Evolutionary conservation across 768 basidiomycete genomes (phyloP).

Genomic region (Suillus hirtellus): DNA sequence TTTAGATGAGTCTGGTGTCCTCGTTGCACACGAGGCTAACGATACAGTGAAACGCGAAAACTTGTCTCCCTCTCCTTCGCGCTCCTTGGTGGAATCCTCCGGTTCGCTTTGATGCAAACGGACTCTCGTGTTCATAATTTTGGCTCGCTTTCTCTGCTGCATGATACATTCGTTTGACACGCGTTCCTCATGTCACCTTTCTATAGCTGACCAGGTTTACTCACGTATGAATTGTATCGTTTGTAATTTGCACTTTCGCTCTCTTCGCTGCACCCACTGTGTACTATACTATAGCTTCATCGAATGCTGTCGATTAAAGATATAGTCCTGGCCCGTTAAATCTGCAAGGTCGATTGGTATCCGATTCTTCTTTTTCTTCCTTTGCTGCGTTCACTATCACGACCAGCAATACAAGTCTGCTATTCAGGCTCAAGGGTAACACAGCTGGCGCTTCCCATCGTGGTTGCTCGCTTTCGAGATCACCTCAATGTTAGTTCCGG

Average conservation of each 20-base stretch:
- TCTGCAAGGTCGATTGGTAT: background rate
- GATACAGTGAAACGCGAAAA: slow-evolving; percentile 26
- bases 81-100: background rate
- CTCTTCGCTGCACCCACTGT: background rate
- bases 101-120: background rate
- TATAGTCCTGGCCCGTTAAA: background rate
- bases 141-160: background rate
- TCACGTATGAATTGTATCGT: background rate
- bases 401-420: background rate
- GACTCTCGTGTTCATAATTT: background rate
- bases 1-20: slow-evolving; percentile 27
- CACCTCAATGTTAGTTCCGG: background rate
- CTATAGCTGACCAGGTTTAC: background rate
- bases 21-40: slow-evolving; percentile 22
- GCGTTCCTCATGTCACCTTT: background rate
- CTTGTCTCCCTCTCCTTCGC: background rate
- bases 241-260: background rate
- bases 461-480: background rate
- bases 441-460: background rate
- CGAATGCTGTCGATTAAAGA: background rate
- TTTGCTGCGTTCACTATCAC: background rate
- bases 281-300: background rate
- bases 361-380: background rate
- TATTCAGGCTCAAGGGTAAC: background rate
- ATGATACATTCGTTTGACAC: background rate